These are phyloP conservation scores for Beauveria sp. DNA, from an alignment of 2,329 filamentous ascomycete species.

Conservation along the genomic window DNA sequence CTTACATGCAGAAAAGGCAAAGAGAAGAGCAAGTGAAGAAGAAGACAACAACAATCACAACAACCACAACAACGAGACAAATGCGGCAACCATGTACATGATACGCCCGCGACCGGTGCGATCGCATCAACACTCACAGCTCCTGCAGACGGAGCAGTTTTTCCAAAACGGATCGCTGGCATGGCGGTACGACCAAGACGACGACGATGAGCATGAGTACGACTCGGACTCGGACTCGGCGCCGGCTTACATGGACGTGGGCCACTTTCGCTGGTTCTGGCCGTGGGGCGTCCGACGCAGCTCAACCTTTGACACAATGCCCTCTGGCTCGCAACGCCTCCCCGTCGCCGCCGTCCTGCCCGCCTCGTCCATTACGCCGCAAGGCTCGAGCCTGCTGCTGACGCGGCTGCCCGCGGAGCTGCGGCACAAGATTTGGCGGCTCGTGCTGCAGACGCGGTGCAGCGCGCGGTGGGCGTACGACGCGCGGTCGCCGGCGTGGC, in stretches of 20 bases:
- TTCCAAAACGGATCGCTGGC: conserved; percentile 9
- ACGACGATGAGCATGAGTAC: neutral
- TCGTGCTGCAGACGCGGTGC: conserved; percentile 4
- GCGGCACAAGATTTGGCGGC: neutral
- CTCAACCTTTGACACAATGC: conserved; percentile 9
- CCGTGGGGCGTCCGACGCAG: conserved; percentile 8
- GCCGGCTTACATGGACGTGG: conserved; percentile 4
- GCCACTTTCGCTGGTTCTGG: conserved; percentile 11
- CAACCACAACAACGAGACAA: neutral
- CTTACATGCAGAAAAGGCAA: no score
- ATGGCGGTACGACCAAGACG: conserved; percentile 2
- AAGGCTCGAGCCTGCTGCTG: neutral
- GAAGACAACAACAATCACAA: neutral
- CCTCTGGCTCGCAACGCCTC: conserved; percentile 1
- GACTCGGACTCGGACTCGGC: neutral
- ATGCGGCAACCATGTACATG: conserved; percentile 5
- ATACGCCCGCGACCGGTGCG: conserved; percentile 6
- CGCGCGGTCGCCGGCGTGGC: conserved; percentile 2
- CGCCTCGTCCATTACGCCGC: neutral
- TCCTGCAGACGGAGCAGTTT: conserved; percentile 7
- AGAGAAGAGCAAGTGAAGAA: neutral
- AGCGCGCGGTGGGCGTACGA: neutral
- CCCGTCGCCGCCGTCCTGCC: neutral
- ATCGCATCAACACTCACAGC: conserved; percentile 2
- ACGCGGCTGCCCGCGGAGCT: neutral